Evolutionary conservation across 2,329 filamentous ascomycete species (phyloP).

Genomic region (Falciphora oryzae): DNA sequence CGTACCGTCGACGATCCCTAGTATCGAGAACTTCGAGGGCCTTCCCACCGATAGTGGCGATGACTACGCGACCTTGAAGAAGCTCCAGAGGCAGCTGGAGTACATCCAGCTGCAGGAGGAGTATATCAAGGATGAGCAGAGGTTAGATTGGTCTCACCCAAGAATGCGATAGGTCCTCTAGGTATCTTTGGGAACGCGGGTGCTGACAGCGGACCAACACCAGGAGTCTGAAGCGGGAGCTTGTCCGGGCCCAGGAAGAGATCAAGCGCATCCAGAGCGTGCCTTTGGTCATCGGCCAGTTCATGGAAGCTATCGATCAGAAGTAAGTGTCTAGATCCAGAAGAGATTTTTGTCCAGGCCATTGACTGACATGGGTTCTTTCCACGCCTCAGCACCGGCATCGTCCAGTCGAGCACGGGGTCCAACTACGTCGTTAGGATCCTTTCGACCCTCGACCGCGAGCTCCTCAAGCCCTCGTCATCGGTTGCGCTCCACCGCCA

Average conservation of each 20-base stretch:
- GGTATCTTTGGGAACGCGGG: background rate
- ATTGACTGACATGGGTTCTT: conserved; percentile 9
- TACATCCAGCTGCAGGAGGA: conserved; percentile 99
- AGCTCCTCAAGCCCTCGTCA: conserved; percentile 95
- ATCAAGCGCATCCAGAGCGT: conserved; percentile 99
- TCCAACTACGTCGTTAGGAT: conserved; percentile 99
- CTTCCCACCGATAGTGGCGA: conserved; percentile 75
- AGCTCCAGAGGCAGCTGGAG: conserved; percentile 93
- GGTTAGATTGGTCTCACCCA: conserved; percentile 39
- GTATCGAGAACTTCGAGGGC: conserved; percentile 85
- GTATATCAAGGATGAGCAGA: conserved; percentile 99
- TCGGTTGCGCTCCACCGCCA: conserved; percentile 97
- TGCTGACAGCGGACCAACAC: background rate
- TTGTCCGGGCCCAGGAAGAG: conserved; percentile 96
- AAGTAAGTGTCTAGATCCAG: conserved; percentile 55
- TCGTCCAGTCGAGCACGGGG: conserved; percentile 95
- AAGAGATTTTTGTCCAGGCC: conserved; percentile 15
- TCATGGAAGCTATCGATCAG: conserved; percentile 99
- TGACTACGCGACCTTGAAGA: conserved; percentile 93
- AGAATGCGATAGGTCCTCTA: conserved; percentile 9
- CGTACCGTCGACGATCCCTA: conserved; percentile 74
- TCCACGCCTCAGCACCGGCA: conserved; percentile 68
- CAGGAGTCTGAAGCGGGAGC: conserved; percentile 92
- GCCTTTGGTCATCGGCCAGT: conserved; percentile 91
- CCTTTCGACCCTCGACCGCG: conserved; percentile 94